Conservation (phyloP, 1,284 basidiomycete genomes). For the Ustilago tritici region DNA sequence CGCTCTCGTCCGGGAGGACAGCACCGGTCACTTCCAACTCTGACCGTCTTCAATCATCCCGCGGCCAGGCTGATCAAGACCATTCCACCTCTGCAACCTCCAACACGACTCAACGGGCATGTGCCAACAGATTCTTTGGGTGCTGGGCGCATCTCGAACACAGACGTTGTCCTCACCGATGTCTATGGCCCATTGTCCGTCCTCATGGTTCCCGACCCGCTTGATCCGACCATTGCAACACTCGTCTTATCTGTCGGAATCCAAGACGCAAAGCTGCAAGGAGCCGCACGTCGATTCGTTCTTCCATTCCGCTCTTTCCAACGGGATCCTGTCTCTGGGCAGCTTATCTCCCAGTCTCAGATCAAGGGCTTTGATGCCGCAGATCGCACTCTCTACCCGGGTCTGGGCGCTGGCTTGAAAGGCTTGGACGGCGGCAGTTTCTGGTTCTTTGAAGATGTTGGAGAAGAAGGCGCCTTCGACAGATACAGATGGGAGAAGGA, state of each 20-base stretch:
- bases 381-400: conserved; percentile 33
- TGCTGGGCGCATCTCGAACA: conserved; percentile 20
- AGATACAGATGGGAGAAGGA: conserved; percentile 35
- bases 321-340: conserved; percentile 19
- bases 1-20: background rate
- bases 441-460: conserved; percentile 57
- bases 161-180: conserved; percentile 38
- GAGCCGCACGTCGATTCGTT: conserved; percentile 40
- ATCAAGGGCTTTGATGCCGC: conserved; percentile 40
- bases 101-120: conserved; percentile 36
- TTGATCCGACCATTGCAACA: conserved; percentile 43
- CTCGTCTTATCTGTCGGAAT: conserved; percentile 47
- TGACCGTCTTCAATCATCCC: conserved; percentile 48
- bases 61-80: conserved; percentile 53
- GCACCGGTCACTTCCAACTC: conserved; percentile 25
- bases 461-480: conserved; percentile 49
- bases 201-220: conserved; percentile 41
- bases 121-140: conserved; percentile 39
- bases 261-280: conserved; percentile 19
- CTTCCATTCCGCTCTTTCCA: conserved; percentile 54
- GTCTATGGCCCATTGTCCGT: conserved; percentile 45
- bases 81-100: conserved; percentile 32
- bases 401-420: conserved; percentile 47
- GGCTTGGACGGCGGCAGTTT: conserved; percentile 54
- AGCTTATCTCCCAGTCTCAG: conserved; percentile 19